phyloP scores from a whole-genome alignment of 441 rosid species.

The Cnidoscolus chayamansa region DNA sequence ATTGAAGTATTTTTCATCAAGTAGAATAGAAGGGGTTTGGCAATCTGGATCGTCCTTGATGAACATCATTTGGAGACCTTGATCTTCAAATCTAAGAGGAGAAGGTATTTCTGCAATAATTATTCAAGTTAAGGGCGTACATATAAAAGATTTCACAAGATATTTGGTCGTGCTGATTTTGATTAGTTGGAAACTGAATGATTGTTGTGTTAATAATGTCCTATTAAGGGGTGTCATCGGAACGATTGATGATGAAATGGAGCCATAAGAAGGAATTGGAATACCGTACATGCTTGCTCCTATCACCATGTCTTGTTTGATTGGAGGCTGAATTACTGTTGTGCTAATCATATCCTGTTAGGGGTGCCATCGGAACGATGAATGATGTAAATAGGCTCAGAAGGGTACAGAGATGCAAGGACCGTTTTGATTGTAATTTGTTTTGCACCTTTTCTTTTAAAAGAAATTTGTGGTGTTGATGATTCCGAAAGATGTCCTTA shows the following conservation, averaged over 20 bases:
- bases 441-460: not conserved
- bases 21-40: not conserved
- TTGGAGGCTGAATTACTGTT: not conserved
- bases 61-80: not conserved
- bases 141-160: not conserved
- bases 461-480: not conserved
- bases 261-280: no score
- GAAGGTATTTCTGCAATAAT: slow-evolving; percentile 7
- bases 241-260: no score
- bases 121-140: not conserved
- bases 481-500: slow-evolving; percentile 12
- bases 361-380: not conserved
- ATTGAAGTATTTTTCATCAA: not conserved
- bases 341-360: not conserved
- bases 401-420: not conserved
- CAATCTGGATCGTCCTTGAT: slow-evolving; percentile 10
- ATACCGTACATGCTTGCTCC: not conserved
- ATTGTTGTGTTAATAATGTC: no score
- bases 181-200: no score
- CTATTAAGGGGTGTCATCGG: no score
- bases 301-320: not conserved
- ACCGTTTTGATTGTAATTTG: not conserved
- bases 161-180: no score
- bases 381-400: not conserved
- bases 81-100: not conserved